phyloP scores from a whole-genome alignment of 2,329 filamentous ascomycete species.

The Exophiala sp. region DNA sequence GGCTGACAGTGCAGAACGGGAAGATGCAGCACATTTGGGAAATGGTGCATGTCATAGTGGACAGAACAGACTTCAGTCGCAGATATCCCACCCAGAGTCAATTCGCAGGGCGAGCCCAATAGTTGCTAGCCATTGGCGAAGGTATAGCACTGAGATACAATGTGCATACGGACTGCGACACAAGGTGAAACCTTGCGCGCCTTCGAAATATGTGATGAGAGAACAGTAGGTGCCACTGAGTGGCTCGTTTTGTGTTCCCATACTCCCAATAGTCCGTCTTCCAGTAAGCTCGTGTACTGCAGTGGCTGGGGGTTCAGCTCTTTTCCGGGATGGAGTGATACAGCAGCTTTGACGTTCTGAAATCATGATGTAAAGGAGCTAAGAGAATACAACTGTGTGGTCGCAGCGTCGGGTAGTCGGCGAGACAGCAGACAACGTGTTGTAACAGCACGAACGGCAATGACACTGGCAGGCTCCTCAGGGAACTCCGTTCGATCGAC shows the following conservation, averaged over 20 bases:
- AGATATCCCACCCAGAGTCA: too few relatives aligned
- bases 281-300: neutral
- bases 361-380: neutral
- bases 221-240: neutral
- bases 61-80: too few relatives aligned
- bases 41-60: neutral
- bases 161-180: constrained; percentile 5
- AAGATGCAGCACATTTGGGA: neutral
- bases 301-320: neutral
- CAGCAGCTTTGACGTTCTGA: neutral
- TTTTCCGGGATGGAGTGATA: neutral
- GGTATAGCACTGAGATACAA: neutral
- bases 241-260: neutral
- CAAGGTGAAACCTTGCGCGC: constrained; percentile 10
- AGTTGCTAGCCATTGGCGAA: neutral
- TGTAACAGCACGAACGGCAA: too few relatives aligned
- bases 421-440: too few relatives aligned
- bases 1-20: neutral
- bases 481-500: neutral
- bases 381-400: too few relatives aligned
- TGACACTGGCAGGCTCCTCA: too few relatives aligned
- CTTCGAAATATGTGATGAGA: neutral
- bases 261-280: neutral
- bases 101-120: too few relatives aligned
- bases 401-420: too few relatives aligned